phyloP scores from a whole-genome alignment of 2,329 filamentous ascomycete species.

The Arachnopeziza araneosa region DNA sequence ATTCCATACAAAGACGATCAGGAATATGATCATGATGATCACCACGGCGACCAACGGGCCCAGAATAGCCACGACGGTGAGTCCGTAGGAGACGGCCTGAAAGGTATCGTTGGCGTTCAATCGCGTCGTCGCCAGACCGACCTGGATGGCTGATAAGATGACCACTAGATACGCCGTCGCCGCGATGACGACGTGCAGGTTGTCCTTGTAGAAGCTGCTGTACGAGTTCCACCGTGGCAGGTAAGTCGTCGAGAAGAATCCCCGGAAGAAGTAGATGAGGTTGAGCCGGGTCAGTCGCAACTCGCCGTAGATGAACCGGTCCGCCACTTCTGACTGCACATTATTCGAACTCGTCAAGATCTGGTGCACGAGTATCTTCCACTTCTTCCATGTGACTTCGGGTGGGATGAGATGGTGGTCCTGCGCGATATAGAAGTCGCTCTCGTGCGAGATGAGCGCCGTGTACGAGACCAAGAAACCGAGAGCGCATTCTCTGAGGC shows the following conservation, averaged over 20 bases:
- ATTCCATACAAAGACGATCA: not conserved
- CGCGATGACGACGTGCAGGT: constrained; percentile 37
- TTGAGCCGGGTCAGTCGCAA: constrained; percentile 32
- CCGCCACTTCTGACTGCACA: constrained; percentile 18
- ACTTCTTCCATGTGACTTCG: constrained; percentile 14
- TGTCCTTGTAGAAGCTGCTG: constrained; percentile 36
- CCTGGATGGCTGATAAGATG: constrained; percentile 45
- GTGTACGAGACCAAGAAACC: constrained; percentile 33
- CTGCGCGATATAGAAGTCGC: constrained; percentile 33
- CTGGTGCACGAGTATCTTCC: constrained; percentile 21
- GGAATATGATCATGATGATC: not conserved
- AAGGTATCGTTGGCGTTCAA: constrained; percentile 36
- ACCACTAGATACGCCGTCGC: constrained; percentile 39
- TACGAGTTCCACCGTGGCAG: constrained; percentile 28
- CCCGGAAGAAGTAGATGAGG: constrained; percentile 10
- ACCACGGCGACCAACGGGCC: constrained; percentile 30
- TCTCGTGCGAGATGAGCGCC: constrained; percentile 29
- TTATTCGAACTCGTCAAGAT: constrained; percentile 6
- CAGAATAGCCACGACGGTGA: constrained; percentile 43
- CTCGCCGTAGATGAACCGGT: constrained; percentile 33
- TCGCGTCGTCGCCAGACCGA: constrained; percentile 36
- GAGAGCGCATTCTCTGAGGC: constrained; percentile 7
- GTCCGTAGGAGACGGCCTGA: constrained; percentile 40
- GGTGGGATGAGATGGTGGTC: constrained; percentile 26
- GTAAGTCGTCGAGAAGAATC: constrained; percentile 9